Evolutionary conservation across 331 rosid genomes (phyloP).

Genomic region (Rosa hybrid): DNA sequence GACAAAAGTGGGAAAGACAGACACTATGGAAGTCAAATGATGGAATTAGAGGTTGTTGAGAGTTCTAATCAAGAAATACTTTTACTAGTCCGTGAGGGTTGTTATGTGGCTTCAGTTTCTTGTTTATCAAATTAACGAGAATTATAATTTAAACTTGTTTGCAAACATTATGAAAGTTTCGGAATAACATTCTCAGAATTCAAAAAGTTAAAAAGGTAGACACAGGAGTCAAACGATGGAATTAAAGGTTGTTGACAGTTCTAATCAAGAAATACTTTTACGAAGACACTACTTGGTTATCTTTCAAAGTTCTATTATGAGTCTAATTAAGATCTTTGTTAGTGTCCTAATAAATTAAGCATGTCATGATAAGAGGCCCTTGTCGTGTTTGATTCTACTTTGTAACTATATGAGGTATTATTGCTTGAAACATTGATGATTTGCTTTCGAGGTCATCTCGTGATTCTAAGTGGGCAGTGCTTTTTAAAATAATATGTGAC

Average conservation of each 20-base stretch:
- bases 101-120: too few relatives aligned
- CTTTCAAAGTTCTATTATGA: too few relatives aligned
- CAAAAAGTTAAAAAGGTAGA: too few relatives aligned
- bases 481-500: conserved; percentile 29
- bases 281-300: neutral
- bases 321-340: neutral
- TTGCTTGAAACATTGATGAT: conserved; percentile 4
- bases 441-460: conserved; percentile 17
- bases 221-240: neutral
- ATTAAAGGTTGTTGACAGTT: neutral
- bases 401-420: conserved; percentile 20
- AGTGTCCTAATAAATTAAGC: neutral
- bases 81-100: neutral
- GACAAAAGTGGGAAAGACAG: too few relatives aligned
- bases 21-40: neutral
- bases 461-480: conserved; percentile 18
- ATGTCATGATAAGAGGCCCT: neutral
- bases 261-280: neutral
- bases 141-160: too few relatives aligned
- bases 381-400: neutral
- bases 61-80: neutral
- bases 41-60: neutral
- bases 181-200: too few relatives aligned
- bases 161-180: too few relatives aligned
- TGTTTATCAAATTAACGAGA: too few relatives aligned